phyloP scores from a whole-genome alignment of 148 eudicot genomes.

The Fallopia convolvulus region DNA sequence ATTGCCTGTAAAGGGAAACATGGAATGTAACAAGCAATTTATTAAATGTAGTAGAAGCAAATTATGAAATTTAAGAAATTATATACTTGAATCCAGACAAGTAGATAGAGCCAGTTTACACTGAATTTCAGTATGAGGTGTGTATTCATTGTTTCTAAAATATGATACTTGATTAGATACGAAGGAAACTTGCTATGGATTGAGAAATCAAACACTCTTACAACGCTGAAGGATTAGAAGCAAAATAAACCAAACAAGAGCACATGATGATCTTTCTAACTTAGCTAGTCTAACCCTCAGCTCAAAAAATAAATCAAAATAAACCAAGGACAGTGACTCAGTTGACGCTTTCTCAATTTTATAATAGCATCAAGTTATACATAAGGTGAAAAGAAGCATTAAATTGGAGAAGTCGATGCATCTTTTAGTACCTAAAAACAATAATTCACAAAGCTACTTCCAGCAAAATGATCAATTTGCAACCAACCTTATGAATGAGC shows the following conservation, averaged over 20 bases:
- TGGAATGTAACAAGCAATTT: too few species aligned
- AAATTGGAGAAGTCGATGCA: neutral
- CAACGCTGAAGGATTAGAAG: neutral
- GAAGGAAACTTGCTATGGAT: neutral
- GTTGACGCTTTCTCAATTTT: neutral
- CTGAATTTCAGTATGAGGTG: neutral
- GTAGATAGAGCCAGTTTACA: neutral
- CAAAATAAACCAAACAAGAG: neutral
- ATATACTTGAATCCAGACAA: neutral
- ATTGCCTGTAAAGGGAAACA: constrained; percentile 21
- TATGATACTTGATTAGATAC: neutral
- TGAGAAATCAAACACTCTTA: neutral
- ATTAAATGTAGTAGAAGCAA: neutral
- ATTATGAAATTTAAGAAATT: neutral
- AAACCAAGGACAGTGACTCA: neutral
- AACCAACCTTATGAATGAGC: neutral
- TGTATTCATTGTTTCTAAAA: neutral
- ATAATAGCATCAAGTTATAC: neutral
- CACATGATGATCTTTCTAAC: neutral
- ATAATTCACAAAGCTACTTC: neutral
- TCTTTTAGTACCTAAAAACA: neutral
- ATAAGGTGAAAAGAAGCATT: neutral
- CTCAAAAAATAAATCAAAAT: neutral
- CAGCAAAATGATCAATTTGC: neutral
- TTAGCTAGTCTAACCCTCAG: neutral